Base-by-base conservation (phyloP, 2,329 filamentous ascomycete species). In the Exophiala aquamarina region DNA sequence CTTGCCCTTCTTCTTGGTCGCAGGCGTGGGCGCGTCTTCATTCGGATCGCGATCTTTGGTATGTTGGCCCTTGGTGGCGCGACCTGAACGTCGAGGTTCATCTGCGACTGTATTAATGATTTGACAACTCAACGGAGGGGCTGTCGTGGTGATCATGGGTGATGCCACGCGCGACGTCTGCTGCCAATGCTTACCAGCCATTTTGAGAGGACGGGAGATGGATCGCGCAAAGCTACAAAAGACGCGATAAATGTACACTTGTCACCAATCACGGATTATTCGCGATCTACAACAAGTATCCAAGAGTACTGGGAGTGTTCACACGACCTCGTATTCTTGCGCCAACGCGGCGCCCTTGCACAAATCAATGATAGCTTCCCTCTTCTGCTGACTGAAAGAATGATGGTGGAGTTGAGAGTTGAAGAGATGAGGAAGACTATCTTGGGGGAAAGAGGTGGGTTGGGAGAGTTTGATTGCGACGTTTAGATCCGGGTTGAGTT, bases 21-120 rank as follows among this genome's bases (percentile, higher is more conserved):
- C 74, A 56, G 75, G 71, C 44, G 72, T 54, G 4, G 73, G 66
- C 13, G 71, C 68, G 37, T 89, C 86, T 59, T 87, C 79, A 46
- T 86, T 47, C 40, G 69, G 77, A 63, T 95, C 90, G 59, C 89
- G 84, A 57, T 87, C 86, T 70, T 95, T 95, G 19, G 83, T 86
- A 70, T 97, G 90, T 62, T 96, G 91, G 65, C 93, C 93, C 66
- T 98, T 98, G 56, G 93, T 98, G 61, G 92, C 90, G 63, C 93
- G 87, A 57, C 93, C 91, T 34, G 93, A 98, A 65, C 93, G 88
- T 67, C 93, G 86, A 49, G 90, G 88, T 79, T 96, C 92, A 57
- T 86, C 83, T 86, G 67, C 23, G 7, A 36, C 28, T 23, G 20
- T 20, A 41, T 47, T 23, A 52, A 47, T 52, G 18, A 18, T 7